Base-by-base conservation (phyloP, 2,329 filamentous ascomycete species). In the Epicoccum nigrum region DNA sequence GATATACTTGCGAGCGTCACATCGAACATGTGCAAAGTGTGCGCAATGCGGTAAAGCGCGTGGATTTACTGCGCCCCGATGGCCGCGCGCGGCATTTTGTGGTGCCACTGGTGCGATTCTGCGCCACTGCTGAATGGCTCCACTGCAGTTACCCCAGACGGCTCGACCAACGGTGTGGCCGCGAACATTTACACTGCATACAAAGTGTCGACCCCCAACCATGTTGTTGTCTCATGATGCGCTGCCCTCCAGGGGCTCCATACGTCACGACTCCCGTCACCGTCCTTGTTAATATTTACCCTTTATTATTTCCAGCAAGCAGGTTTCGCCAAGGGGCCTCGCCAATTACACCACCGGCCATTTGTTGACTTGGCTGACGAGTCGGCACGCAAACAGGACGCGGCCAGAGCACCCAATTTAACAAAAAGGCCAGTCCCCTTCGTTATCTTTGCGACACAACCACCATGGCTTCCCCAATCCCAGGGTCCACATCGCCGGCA, bases 391-490 rank as follows among this genome's bases (percentile, higher is more conserved):
- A 44, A 42, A 32, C 21, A 33, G 21, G 28, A 47, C 37, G 33
- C 43, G 49, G 33, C 32, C 28, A 16, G 39, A 43, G 34, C 33
- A 27, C 5, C 30, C 51, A 3, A 25, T 40, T 40, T 41, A 20
- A 42, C 28, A 30, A 30, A 53, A 35, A 48, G 34, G 13, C 15
- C 23, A 28, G 31, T 33, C 34, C 20, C 31, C 40, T 19, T 12
- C 7, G n/a, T 12, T 33, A 16, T 15, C 32, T 17, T 8, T 42
- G 21, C 23, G 19, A 23, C 7, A n/a, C 19, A n/a, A n/a, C 44
- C 17, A 56, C 9, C 34, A 71, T 69, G 66, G 54, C 62, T 2
- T 48, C 60, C 33, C 21, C 58, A 9, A 60, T 61, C 32, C 40
- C 59, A 31, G 16, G 61, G 54, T 51, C 27, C 15, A 28, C 41